Evolutionary conservation across 129 eudicot species (phyloP), one percentile per base, ranked within the genome.

Genomic region (Deinandra increscens): DNA sequence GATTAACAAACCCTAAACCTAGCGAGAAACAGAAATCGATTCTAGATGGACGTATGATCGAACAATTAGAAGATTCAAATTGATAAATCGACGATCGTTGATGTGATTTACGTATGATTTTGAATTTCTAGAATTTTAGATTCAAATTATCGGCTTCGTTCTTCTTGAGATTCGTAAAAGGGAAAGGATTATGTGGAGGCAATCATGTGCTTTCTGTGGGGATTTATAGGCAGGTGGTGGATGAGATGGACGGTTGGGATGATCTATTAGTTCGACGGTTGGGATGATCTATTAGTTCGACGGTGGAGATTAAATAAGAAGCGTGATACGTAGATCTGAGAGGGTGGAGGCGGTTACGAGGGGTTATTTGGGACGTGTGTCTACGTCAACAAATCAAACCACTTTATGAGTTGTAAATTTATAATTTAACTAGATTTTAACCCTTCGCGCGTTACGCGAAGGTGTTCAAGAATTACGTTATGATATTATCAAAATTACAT

Each of bases 191-290:
- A 42, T 64, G 69, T 71, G 56, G 69, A 36, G 45, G 64, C 41
- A 41, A 42, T 5, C 7, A 2, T 26, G 43, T 23, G 56, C n/a
- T n/a, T 43, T 36, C 7, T 36, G 67, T 2, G 11, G 64, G 18
- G 0, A 20, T 71, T 64, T 78, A 78, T 64, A 72, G 17, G 69
- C 13, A 11, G 55, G 13, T 70, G 62, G 26, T 15, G 53, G 56
- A 23, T 22, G 44, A 49, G 50, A 64, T 63, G 73, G 18, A 71
- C 78, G 78, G 82, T 53, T 65, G 65, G 20, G 78, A 71, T 78
- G 73, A 56, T 0, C 7, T 64, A 4, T 61, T 2, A 22, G 34
- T 17, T 29, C n/a, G 18, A 71, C 78, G 78, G 82, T 53, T 65
- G 65, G 20, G 78, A 71, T 78, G 73, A 56, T 0, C 7, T 65